phyloP scores from a whole-genome alignment of 768 basidiomycete genomes.

The Pisolithus sp. region DNA sequence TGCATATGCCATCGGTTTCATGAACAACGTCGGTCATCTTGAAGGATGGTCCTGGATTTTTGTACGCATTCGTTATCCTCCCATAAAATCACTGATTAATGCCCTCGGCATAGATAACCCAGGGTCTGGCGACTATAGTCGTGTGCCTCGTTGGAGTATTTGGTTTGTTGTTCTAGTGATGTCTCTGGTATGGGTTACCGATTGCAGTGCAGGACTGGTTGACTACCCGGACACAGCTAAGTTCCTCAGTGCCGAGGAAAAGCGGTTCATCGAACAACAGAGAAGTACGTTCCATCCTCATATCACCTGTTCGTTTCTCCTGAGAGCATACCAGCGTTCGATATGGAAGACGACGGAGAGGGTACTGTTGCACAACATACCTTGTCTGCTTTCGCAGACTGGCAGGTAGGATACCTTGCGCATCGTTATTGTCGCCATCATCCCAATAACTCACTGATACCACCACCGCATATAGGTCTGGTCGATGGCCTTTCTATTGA shows the following conservation, averaged over 20 bases:
- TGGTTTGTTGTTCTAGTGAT: slow-evolving; percentile 24
- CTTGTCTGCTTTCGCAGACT: slow-evolving; percentile 46
- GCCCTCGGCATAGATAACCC: not conserved
- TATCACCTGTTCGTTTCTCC: not conserved
- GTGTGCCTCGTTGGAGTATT: slow-evolving; percentile 50
- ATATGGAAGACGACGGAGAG: slow-evolving; percentile 62
- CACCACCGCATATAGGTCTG: not conserved
- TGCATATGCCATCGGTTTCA: slow-evolving; percentile 46
- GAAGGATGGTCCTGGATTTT: slow-evolving; percentile 60
- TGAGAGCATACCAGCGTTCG: slow-evolving; percentile 39
- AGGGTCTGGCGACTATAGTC: slow-evolving; percentile 38
- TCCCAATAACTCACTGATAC: not conserved
- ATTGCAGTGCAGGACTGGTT: slow-evolving; percentile 40
- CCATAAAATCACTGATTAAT: not conserved
- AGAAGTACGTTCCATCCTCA: slow-evolving; percentile 39
- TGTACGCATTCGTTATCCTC: slow-evolving; percentile 25
- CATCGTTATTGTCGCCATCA: too few species aligned
- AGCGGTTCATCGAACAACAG: slow-evolving; percentile 45
- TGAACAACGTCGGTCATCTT: slow-evolving; percentile 40
- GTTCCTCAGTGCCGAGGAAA: slow-evolving; percentile 61
- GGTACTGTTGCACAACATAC: slow-evolving; percentile 45
- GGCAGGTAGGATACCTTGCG: slow-evolving; percentile 39
- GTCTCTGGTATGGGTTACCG: not conserved
- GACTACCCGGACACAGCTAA: slow-evolving; percentile 55
- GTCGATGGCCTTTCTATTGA: slow-evolving; percentile 35